Percentiles rank a stretch among this genome's conserved stretches.
Evolutionary conservation across 2,329 filamentous ascomycete genomes (phyloP).

Genomic region (Calonectria fujianensis): DNA sequence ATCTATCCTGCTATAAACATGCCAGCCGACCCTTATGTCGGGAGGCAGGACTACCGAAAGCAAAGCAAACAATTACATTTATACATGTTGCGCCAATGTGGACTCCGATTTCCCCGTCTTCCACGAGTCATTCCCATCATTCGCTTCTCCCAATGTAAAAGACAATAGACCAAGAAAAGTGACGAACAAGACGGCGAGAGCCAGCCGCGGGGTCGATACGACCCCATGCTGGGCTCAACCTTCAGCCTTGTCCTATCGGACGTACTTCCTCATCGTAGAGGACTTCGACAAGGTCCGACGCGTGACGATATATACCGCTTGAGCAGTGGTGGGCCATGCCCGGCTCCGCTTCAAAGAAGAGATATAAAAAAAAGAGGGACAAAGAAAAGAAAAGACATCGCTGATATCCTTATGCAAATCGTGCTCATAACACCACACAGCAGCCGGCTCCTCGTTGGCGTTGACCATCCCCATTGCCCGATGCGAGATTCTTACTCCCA

Average conservation of each 20-base stretch:
- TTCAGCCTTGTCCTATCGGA: slow-evolving; percentile 28
- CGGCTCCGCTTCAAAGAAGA: slow-evolving; percentile 22
- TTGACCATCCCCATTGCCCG: slow-evolving; percentile 64
- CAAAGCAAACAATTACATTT: slow-evolving; percentile 53
- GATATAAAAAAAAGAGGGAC: slow-evolving; percentile 6
- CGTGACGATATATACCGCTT: slow-evolving; percentile 36
- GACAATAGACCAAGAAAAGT: slow-evolving; percentile 52
- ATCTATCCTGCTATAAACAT: slow-evolving; percentile 54
- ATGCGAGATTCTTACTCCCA: slow-evolving; percentile 70
- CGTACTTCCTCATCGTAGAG: slow-evolving; percentile 28
- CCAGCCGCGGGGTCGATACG: slow-evolving; percentile 28
- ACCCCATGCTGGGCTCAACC: slow-evolving; percentile 17
- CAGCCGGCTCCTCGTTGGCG: slow-evolving; percentile 66
- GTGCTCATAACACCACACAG: slow-evolving; percentile 70
- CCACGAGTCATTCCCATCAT: slow-evolving; percentile 49
- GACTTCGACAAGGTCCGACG: slow-evolving; percentile 31
- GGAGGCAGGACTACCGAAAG: slow-evolving; percentile 43
- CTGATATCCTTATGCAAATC: slow-evolving; percentile 28
- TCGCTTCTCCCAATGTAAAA: slow-evolving; percentile 49
- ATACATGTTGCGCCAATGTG: slow-evolving; percentile 55
- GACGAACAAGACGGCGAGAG: slow-evolving; percentile 46
- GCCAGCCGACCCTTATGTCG: slow-evolving; percentile 41
- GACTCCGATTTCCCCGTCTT: slow-evolving; percentile 56
- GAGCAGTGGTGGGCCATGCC: slow-evolving; percentile 23
- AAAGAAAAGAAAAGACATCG: slow-evolving; percentile 29